phyloP scores from a whole-genome alignment of 2,329 filamentous ascomycete genomes.

The Canariomyces notabilis region DNA sequence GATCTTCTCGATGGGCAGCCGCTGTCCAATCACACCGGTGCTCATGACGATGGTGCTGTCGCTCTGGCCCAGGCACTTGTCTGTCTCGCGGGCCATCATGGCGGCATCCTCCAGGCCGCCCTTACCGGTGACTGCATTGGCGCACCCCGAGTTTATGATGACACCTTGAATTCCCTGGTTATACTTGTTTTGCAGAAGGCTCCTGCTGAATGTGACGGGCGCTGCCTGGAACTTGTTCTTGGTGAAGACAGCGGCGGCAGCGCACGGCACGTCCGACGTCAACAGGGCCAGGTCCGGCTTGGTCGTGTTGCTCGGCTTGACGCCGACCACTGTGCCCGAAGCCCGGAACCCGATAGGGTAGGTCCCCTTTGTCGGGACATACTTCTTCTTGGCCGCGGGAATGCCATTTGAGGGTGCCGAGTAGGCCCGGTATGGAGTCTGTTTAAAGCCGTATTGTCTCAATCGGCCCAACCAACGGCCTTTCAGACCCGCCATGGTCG shows the following conservation, averaged over 20 bases:
- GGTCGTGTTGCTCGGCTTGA: constrained; percentile 87
- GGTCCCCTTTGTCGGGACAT: constrained; percentile 75
- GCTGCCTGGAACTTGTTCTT: constrained; percentile 98
- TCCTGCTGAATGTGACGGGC: constrained; percentile 78
- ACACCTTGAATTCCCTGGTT: constrained; percentile 73
- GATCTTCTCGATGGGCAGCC: constrained; percentile 88
- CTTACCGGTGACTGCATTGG: constrained; percentile 92
- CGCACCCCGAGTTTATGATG: constrained; percentile 91
- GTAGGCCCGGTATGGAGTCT: constrained; percentile 42
- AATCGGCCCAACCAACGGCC: constrained; percentile 21
- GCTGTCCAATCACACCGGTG: constrained; percentile 94
- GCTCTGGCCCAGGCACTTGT: constrained; percentile 51
- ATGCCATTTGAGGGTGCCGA: constrained; percentile 57
- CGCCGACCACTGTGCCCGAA: constrained; percentile 83
- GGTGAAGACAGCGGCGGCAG: constrained; percentile 89
- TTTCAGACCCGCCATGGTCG: constrained; percentile 21
- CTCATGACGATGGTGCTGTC: constrained; percentile 88
- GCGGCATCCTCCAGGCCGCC: constrained; percentile 84
- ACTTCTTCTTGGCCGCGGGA: constrained; percentile 80
- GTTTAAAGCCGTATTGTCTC: constrained; percentile 22
- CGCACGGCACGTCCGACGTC: constrained; percentile 78
- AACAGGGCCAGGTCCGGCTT: constrained; percentile 89
- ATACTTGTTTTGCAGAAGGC: constrained; percentile 60
- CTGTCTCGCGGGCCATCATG: constrained; percentile 74
- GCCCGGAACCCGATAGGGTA: constrained; percentile 89